Evolutionary conservation across 352 stramenopile genomes (phyloP).

Genomic region (Pythium guiyangense): DNA sequence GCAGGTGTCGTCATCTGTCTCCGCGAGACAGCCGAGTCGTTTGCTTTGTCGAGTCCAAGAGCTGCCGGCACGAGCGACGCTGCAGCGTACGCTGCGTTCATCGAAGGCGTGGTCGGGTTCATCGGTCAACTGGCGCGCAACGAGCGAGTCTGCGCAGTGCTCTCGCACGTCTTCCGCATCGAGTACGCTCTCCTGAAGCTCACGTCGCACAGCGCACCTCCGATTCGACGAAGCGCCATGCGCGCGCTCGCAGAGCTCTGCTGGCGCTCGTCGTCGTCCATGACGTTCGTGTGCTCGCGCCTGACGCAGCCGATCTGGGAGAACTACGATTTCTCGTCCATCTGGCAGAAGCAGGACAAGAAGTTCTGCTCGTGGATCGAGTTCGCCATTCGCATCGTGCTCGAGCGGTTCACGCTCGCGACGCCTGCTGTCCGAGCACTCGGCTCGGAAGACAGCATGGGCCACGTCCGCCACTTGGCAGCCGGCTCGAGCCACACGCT

Average conservation of each 20-base stretch:
- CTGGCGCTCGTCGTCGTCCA: conserved; percentile 10
- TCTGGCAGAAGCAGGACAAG: conserved; percentile 9
- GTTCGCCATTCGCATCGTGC: neutral
- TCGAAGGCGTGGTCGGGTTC: neutral
- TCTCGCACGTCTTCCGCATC: conserved; percentile 11
- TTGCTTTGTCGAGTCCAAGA: neutral
- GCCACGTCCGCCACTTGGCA: neutral
- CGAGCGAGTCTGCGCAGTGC: neutral
- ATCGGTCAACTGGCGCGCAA: neutral
- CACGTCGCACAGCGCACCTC: conserved; percentile 6
- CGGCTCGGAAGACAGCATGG: neutral
- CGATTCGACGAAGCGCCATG: conserved; percentile 10
- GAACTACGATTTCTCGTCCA: conserved; percentile 9
- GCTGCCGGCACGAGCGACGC: neutral
- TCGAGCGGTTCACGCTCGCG: conserved; percentile 7
- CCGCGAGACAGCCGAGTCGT: neutral
- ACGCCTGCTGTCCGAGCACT: neutral
- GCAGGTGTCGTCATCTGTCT: conserved; percentile 11
- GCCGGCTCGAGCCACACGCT: neutral
- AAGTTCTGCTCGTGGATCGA: conserved; percentile 11
- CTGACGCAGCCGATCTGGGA: conserved; percentile 15
- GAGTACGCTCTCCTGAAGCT: conserved; percentile 12
- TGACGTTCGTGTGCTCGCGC: conserved; percentile 12
- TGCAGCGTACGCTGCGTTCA: neutral
- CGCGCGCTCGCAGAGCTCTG: conserved; percentile 11